Evolutionary conservation across 305 asterid species (phyloP).

Genomic region (Vinca major): DNA sequence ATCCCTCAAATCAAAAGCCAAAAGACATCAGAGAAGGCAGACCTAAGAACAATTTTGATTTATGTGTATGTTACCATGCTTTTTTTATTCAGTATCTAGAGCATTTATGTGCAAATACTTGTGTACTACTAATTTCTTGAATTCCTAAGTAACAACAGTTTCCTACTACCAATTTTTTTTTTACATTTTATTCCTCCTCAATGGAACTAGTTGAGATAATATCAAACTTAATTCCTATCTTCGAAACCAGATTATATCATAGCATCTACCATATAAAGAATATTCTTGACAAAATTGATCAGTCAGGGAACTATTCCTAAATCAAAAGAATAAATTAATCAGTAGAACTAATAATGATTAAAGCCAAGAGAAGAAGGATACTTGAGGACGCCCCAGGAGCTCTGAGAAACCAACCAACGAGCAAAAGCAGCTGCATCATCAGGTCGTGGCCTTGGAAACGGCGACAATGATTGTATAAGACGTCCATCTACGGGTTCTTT

Average conservation of each 20-base stretch:
- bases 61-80: too few relatives aligned
- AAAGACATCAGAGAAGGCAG: too few relatives aligned
- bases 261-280: background rate
- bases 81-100: too few relatives aligned
- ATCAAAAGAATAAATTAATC: background rate
- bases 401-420: slow-evolving; percentile 80
- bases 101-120: background rate
- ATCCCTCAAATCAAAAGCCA: too few relatives aligned
- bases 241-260: background rate
- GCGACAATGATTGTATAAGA: slow-evolving; percentile 12
- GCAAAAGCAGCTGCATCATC: slow-evolving; percentile 63
- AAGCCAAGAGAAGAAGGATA: background rate
- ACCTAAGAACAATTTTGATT: too few relatives aligned
- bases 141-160: background rate
- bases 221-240: background rate
- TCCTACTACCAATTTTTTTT: background rate
- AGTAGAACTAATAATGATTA: background rate
- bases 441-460: slow-evolving; percentile 39
- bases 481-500: slow-evolving; percentile 43
- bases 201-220: background rate
- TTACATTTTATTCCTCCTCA: too few relatives aligned
- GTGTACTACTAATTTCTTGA: background rate
- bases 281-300: background rate
- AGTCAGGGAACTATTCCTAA: background rate
- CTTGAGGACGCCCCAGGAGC: slow-evolving; percentile 90